phyloP scores from a whole-genome alignment of 176 grass and related monocot species.

The Hordeum marinum region DNA sequence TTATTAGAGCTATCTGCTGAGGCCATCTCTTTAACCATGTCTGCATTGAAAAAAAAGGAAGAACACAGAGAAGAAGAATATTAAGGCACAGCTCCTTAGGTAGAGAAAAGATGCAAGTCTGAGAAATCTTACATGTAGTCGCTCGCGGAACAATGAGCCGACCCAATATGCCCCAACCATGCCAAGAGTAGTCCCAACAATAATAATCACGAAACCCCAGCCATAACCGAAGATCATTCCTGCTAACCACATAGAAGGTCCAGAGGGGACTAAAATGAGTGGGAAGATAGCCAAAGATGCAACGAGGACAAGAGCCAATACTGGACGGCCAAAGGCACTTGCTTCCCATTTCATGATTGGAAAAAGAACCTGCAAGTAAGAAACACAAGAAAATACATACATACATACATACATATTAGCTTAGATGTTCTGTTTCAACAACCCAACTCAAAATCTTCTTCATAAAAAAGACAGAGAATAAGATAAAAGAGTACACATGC shows the following conservation, averaged over 20 bases:
- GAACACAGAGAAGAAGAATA: neutral
- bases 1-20: constrained; percentile 81
- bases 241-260: constrained; percentile 96
- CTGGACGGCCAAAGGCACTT: constrained; percentile 82
- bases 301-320: constrained; percentile 74
- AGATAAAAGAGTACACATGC: neutral
- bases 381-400: neutral
- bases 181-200: constrained; percentile 86
- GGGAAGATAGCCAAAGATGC: constrained; percentile 85
- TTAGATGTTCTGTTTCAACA: neutral
- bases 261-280: constrained; percentile 80
- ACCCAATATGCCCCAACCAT: constrained; percentile 88
- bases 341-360: constrained; percentile 99
- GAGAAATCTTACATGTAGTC: constrained; percentile 66
- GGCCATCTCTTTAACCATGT: constrained; percentile 91
- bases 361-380: constrained; percentile 53
- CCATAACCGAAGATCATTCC: constrained; percentile 99
- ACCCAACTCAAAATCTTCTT: neutral
- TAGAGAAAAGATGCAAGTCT: neutral
- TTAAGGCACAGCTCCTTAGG: neutral
- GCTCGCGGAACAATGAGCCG: constrained; percentile 77
- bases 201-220: constrained; percentile 96
- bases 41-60: constrained; percentile 29
- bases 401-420: neutral
- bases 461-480: neutral